Conservation (phyloP, 1,139 yeast species). For the Debaryomyces psychrophilus region DNA sequence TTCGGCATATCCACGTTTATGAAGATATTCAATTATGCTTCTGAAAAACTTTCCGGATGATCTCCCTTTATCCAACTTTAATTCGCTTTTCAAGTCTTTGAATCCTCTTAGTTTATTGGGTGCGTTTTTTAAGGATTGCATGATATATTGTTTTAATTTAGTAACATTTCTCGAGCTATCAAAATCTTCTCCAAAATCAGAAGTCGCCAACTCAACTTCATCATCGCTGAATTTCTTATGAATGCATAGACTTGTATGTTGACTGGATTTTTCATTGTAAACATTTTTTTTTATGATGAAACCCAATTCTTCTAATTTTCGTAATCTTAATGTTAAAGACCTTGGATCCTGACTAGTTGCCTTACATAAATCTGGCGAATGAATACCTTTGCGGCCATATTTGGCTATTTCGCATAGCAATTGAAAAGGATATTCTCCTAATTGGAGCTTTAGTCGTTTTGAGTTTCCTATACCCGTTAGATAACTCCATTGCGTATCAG, state of each 20-base stretch:
- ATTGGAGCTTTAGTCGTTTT: constrained; percentile 31
- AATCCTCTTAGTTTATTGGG: constrained; percentile 70
- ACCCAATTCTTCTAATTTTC: constrained; percentile 52
- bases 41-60: constrained; percentile 54
- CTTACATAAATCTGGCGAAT: constrained; percentile 57
- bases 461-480: constrained; percentile 43
- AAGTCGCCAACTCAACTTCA: constrained; percentile 38
- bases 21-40: constrained; percentile 54
- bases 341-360: constrained; percentile 72
- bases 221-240: constrained; percentile 45
- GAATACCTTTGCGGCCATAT: constrained; percentile 56
- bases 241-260: constrained; percentile 54
- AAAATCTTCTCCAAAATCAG: constrained; percentile 29
- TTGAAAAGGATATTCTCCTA: constrained; percentile 49
- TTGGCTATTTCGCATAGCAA: constrained; percentile 55
- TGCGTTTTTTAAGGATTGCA: constrained; percentile 61
- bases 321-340: constrained; percentile 65
- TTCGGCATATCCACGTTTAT: constrained; percentile 55
- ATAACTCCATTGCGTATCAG: constrained; percentile 46
- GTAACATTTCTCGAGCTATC: constrained; percentile 35
- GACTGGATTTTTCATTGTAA: constrained; percentile 47
- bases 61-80: constrained; percentile 52
- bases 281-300: constrained; percentile 46
- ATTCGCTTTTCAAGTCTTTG: constrained; percentile 63
- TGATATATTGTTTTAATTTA: constrained; percentile 41